These are phyloP conservation scores for Talaromyces funiculosus DNA, from an alignment of 2,329 filamentous ascomycete genomes.

Conservation along the genomic window DNA sequence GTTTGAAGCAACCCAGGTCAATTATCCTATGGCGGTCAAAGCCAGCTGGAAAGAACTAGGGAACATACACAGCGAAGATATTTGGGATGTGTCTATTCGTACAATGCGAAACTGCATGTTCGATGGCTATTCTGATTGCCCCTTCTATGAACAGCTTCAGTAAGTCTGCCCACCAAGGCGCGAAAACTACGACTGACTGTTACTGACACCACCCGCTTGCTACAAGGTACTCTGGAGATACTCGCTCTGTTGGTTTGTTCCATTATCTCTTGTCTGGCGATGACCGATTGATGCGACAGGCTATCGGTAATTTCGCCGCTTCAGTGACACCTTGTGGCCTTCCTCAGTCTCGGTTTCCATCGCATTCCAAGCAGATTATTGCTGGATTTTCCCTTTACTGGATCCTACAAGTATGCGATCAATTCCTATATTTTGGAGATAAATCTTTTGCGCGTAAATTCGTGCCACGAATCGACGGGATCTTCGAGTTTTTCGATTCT, in stretches of 20 bases:
- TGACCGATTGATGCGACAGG: slow-evolving; percentile 28
- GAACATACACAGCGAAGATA: background rate
- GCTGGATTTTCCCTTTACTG: slow-evolving; percentile 30
- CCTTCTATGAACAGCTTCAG: slow-evolving; percentile 35
- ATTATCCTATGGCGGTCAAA: too few species aligned
- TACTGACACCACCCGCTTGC: too few species aligned
- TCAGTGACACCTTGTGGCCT: slow-evolving; percentile 24
- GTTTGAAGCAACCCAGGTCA: too few species aligned
- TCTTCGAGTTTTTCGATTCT: background rate
- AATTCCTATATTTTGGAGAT: slow-evolving; percentile 29
- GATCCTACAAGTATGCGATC: slow-evolving; percentile 28
- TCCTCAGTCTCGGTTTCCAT: slow-evolving; percentile 27
- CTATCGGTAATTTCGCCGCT: slow-evolving; percentile 28
- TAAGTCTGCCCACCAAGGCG: too few species aligned
- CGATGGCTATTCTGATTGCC: slow-evolving; percentile 32
- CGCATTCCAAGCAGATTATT: slow-evolving; percentile 27
- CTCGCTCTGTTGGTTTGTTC: slow-evolving; percentile 24
- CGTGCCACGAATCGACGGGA: slow-evolving; percentile 19
- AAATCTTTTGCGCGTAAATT: slow-evolving; percentile 19
- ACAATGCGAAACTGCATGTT: slow-evolving; percentile 34
- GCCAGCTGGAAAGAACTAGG: background rate
- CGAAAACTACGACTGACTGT: too few species aligned
- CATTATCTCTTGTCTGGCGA: slow-evolving; percentile 30
- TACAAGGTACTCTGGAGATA: too few species aligned
- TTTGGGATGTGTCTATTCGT: slow-evolving; percentile 29